These are phyloP conservation scores for Paecilomyces niveus DNA, from an alignment of 2,329 filamentous ascomycete species.

Conservation along the genomic window DNA sequence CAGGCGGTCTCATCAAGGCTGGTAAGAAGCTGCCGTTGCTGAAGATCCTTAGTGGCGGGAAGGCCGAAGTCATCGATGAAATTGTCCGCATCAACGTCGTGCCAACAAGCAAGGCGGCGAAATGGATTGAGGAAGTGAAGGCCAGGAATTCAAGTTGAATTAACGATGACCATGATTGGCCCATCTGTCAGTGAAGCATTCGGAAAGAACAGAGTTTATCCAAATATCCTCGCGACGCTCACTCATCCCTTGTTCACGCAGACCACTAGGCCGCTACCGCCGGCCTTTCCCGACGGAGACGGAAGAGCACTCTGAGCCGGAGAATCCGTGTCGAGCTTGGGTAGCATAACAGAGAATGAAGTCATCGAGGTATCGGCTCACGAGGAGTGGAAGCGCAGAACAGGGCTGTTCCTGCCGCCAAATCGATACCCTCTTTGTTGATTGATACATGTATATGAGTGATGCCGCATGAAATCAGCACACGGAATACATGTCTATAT, in stretches of 20 bases:
- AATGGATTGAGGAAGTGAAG: conserved; percentile 85
- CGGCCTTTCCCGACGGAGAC: not conserved
- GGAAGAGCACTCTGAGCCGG: not conserved
- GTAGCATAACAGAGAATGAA: not conserved
- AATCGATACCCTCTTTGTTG: not conserved
- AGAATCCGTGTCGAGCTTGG: not conserved
- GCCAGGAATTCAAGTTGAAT: conserved; percentile 46
- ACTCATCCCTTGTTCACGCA: too few relatives aligned
- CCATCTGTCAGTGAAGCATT: not conserved
- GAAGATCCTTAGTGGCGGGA: conserved; percentile 67
- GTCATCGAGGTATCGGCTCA: not conserved
- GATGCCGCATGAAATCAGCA: not conserved
- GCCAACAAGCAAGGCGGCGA: conserved; percentile 59
- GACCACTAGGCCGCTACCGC: not conserved
- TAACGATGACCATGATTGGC: not conserved
- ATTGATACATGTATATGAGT: not conserved
- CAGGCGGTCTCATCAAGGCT: conserved; percentile 77
- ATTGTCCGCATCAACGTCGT: conserved; percentile 77
- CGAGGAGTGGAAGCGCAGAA: not conserved
- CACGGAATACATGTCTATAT: not conserved
- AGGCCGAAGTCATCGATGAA: conserved; percentile 81
- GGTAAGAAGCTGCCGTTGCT: conserved; percentile 76
- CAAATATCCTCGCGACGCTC: not conserved
- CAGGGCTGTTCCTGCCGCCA: not conserved
- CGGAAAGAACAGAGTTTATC: not conserved